Evolutionary conservation across 306 rosid species (phyloP).

Genomic region (Vigna nakashimae): DNA sequence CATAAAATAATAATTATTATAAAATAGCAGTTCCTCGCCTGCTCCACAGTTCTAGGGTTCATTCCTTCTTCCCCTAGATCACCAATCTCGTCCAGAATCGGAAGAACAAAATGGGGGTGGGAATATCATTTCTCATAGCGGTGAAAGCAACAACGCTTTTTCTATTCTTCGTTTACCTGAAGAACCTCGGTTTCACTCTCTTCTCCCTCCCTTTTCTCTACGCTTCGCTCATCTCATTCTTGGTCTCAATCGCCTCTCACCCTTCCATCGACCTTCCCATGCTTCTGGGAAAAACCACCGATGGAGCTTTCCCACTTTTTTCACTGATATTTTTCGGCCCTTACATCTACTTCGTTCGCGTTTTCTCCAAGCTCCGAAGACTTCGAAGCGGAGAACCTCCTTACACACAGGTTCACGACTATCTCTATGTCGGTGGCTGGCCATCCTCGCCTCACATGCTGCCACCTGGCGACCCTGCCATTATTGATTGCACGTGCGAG

Average conservation of each 20-base stretch:
- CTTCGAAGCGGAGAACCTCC: constrained; percentile 66
- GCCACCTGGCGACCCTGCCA: constrained; percentile 86
- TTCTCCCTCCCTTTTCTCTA: constrained; percentile 72
- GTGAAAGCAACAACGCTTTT: constrained; percentile 59
- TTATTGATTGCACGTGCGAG: constrained; percentile 92
- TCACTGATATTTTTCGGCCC: constrained; percentile 73
- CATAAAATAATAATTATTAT: too few species aligned
- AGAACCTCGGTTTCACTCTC: constrained; percentile 54
- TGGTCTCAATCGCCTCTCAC: constrained; percentile 77
- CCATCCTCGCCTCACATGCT: constrained; percentile 69
- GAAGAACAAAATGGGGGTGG: constrained; percentile 60
- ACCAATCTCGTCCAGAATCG: not conserved
- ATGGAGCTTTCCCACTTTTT: constrained; percentile 77
- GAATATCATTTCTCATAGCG: constrained; percentile 70
- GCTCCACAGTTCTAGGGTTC: too few species aligned
- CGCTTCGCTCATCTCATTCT: constrained; percentile 58
- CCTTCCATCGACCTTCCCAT: constrained; percentile 79
- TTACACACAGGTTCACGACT: constrained; percentile 62
- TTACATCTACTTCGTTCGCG: constrained; percentile 71
- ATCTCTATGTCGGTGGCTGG: constrained; percentile 92
- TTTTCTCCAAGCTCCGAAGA: constrained; percentile 71
- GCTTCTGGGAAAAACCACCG: constrained; percentile 72
- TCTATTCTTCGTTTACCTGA: constrained; percentile 55
- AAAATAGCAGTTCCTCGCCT: too few species aligned
- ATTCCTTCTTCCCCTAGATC: too few species aligned